phyloP scores from a whole-genome alignment of 2,329 filamentous ascomycete species.

The Colletotrichum simmondsii region DNA sequence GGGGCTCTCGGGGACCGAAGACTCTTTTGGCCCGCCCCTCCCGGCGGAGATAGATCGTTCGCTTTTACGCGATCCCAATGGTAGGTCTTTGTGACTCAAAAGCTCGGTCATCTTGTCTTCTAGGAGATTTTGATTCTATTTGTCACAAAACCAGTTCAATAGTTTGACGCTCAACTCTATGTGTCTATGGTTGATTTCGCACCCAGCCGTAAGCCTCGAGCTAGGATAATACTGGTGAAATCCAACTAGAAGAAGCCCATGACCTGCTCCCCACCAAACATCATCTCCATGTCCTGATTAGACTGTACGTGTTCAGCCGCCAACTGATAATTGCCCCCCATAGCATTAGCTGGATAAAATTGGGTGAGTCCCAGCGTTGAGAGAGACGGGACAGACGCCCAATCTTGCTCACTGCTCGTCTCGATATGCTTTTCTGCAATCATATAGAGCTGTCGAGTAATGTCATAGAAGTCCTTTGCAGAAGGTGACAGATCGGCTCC shows the following conservation, averaged over 20 bases:
- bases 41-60: not conserved
- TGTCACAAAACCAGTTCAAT: too few relatives aligned
- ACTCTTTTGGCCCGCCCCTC: not conserved
- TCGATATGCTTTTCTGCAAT: not conserved
- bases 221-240: not conserved
- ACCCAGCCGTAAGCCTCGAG: too few relatives aligned
- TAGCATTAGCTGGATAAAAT: not conserved
- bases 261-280: conserved; percentile 5
- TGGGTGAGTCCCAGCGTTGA: not conserved
- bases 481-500: not conserved
- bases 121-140: too few relatives aligned
- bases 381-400: not conserved
- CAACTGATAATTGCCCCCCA: not conserved
- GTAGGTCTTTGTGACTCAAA: not conserved
- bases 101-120: not conserved
- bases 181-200: too few relatives aligned
- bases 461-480: not conserved
- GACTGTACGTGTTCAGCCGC: not conserved
- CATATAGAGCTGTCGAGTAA: not conserved
- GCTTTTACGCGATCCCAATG: not conserved
- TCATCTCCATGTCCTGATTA: not conserved
- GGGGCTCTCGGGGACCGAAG: conserved; percentile 9
- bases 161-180: too few relatives aligned
- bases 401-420: not conserved
- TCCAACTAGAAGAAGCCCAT: not conserved